These are phyloP conservation scores for Vanderwaltozyma yarrowii DNA, from an alignment of 805 yeast species.

Conservation along the genomic window DNA sequence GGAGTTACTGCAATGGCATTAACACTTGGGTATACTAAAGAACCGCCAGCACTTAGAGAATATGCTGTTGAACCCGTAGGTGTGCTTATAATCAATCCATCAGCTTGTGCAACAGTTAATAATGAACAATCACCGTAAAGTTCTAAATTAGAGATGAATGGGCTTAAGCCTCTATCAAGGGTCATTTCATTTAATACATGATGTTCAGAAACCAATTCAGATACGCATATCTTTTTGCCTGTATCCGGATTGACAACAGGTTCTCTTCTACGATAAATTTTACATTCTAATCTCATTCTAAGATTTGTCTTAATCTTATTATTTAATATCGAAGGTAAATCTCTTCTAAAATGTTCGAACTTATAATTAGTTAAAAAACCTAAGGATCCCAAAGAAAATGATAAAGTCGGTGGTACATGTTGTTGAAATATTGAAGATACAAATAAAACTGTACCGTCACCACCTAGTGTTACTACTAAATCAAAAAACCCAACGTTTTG, in stretches of 20 bases:
- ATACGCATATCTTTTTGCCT: constrained; percentile 31
- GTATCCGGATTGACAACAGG: constrained; percentile 32
- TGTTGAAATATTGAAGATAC: constrained; percentile 80
- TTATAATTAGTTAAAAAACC: constrained; percentile 87
- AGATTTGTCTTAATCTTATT: constrained; percentile 69
- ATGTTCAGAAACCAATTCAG: constrained; percentile 39
- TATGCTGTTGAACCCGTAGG: constrained; percentile 97
- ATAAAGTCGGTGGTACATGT: constrained; percentile 83
- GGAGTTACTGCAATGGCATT: constrained; percentile 91
- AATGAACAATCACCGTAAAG: constrained; percentile 79
- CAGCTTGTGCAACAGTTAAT: constrained; percentile 86
- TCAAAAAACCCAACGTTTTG: constrained; percentile 44
- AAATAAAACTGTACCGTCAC: constrained; percentile 91
- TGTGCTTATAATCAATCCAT: constrained; percentile 84
- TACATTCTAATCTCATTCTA: constrained; percentile 81
- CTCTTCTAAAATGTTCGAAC: constrained; percentile 59
- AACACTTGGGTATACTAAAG: constrained; percentile 88
- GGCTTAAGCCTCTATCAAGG: constrained; percentile 89
- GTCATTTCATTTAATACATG: constrained; percentile 86
- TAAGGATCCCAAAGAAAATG: constrained; percentile 81
- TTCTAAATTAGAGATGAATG: constrained; percentile 83
- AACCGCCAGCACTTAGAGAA: constrained; percentile 90
- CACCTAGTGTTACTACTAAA: constrained; percentile 81
- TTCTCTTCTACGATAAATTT: constrained; percentile 41
- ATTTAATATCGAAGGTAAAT: constrained; percentile 47